Evolutionary conservation across 805 yeast species (phyloP), one percentile per base, ranked within the genome.

Genomic region (Clavispora carvajalis): DNA sequence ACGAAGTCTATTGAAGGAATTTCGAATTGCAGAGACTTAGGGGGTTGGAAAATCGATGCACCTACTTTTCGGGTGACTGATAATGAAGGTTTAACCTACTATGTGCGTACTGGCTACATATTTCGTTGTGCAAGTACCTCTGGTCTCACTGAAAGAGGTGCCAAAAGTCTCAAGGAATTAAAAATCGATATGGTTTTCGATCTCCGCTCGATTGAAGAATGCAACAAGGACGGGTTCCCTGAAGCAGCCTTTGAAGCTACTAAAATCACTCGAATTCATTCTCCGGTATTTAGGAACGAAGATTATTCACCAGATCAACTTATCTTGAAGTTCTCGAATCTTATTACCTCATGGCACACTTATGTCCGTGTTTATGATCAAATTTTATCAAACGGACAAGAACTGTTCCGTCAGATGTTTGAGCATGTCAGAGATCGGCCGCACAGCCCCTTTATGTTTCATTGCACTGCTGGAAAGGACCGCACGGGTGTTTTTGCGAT

Each of bases 401-500:
- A 52, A 4, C 65, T 77, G 5, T 81, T 74, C 54, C 67, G 63
- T 34, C 55, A 57, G 7, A 71, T 86, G 23, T 76, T 85, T 51
- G 58, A 63, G 35, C 76, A 68, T 52, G 63, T 87, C 35, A 65
- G 80, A 34, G 86, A 82, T 42, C 65, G 62, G 16, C 73, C 76
- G 2, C 45, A 52, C 15, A 34, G 22, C 17, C 67, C 71, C 7
- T 62, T 87, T 43, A 60, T 82, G 8, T 77, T 80, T 58, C 91
- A 85, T 55, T 87, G 95, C 61, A 77, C 90, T 4, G 91, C 91
- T 1, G 95, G 95, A 2, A 87, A 86, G 58, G 95, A 87, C 57
- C 73, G 95, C 33, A 86, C 95, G 0, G 95, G 95, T 0, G 69
- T 85, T 11, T 56, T 84, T 47, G 74, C 81, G 2, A 84, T 87